Conservation (phyloP, 2,329 filamentous ascomycete genomes). For the Botrytis fabae region DNA sequence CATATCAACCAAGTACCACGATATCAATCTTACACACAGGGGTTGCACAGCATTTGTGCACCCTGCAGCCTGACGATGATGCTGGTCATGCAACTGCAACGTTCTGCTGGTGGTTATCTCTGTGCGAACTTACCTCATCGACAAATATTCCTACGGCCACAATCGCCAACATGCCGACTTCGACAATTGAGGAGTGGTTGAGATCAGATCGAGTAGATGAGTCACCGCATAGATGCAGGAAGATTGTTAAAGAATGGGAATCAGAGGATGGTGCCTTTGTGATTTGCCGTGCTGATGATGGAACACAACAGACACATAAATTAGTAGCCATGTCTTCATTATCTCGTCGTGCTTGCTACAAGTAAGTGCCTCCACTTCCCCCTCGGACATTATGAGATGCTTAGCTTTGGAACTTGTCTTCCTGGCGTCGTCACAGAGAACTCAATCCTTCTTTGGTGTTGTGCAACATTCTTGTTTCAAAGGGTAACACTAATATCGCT, state of each 20-base stretch:
- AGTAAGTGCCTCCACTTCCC: constrained; percentile 40
- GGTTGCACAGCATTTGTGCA: constrained; percentile 40
- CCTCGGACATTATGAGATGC: background rate
- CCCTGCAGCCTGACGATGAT: constrained; percentile 40
- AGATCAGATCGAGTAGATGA: constrained; percentile 34
- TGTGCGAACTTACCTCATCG: constrained; percentile 25
- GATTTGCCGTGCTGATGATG: constrained; percentile 43
- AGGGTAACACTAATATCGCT: constrained; percentile 7
- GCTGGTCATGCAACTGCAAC: constrained; percentile 40
- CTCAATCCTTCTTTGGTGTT: background rate
- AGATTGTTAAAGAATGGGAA: constrained; percentile 39
- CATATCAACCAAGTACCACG: constrained; percentile 15
- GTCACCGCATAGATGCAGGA: constrained; percentile 42
- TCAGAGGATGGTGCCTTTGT: constrained; percentile 40
- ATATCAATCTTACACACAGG: constrained; percentile 22
- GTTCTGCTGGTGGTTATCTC: constrained; percentile 32
- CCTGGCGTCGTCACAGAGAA: background rate
- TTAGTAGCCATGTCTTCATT: constrained; percentile 67
- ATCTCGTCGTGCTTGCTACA: constrained; percentile 72
- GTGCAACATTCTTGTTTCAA: constrained; percentile 6
- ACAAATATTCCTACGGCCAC: constrained; percentile 28
- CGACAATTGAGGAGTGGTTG: constrained; percentile 41
- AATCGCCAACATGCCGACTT: constrained; percentile 37
- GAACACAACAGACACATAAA: constrained; percentile 40
- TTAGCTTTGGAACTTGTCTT: background rate